Conservation (phyloP, 2,329 filamentous ascomycete species). For the Cadophora luteo-olivacea region DNA sequence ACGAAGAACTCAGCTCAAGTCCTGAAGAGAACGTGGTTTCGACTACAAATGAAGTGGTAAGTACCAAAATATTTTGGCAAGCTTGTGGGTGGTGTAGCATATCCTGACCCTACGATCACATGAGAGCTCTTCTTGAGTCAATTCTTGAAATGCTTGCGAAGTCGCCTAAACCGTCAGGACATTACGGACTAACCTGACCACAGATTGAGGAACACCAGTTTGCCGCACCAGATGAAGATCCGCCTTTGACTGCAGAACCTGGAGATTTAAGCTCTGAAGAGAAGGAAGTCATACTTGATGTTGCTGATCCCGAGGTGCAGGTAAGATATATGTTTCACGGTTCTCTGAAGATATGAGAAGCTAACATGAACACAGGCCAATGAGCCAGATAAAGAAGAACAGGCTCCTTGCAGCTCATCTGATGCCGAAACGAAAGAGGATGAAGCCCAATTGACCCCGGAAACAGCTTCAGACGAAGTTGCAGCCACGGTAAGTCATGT, state of each 20-base stretch:
- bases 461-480: background rate
- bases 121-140: background rate
- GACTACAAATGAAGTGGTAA: background rate
- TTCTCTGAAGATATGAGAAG: no score
- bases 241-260: background rate
- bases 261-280: background rate
- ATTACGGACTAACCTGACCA: background rate
- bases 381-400: background rate
- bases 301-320: background rate
- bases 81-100: background rate
- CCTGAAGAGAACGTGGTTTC: background rate
- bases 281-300: background rate
- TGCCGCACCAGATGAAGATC: background rate
- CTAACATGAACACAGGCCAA: background rate
- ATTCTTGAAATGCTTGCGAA: background rate
- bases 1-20: background rate
- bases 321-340: background rate
- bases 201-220: background rate
- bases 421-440: background rate
- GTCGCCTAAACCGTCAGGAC: background rate
- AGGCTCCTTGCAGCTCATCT: background rate
- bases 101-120: background rate
- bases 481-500: slow-evolving; percentile 10
- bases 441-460: background rate
- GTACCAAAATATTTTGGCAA: background rate